Base-by-base conservation (phyloP, 202 grass and related monocot species). In the Zizania palustris region DNA sequence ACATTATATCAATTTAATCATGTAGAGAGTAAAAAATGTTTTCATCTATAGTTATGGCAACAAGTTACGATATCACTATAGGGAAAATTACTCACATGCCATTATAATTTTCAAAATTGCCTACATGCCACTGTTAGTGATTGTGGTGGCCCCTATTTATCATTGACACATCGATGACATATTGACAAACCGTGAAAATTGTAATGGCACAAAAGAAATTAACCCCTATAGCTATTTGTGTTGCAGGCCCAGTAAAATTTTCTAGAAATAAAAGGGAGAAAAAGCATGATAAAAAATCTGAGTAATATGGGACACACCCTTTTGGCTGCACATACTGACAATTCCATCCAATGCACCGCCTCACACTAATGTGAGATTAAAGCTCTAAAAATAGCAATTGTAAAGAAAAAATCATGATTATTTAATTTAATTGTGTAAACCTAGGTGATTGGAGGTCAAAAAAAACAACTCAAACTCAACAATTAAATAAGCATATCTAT, bases 271-370 rank as follows among this genome's bases (percentile, higher is more conserved):
- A n/a, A n/a, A n/a, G n/a, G n/a, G n/a, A n/a, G n/a, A n/a, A n/a
- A n/a, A n/a, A 66, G 56, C 43, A 77, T 42, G 33, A 46, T 34
- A 14, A 83, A 13, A 76, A 75, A 63, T 19, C 5, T 54, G 45
- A 73, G 48, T 48, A 65, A 46, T 56, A 68, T 44, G 73, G 77
- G 67, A 16, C 58, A 15, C 85, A 98, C 96, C 81, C 88, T 89
- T 89, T 98, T 45, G 85, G 81, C 56, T 92, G 89, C 53, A 98
- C 77, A 83, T 98, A 85, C 91, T 89, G 73, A 98, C 53, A 43
- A 88, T 50, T 77, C 96, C 96, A 75, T 98, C 96, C 87, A 98
- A 79, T 12, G 96, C 87, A 76, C 96, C 95, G 91, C 77, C 88
- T 82, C 75, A 77, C 28, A 86, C 78, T 54, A 76, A 87, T 84